phyloP scores from a whole-genome alignment of 2,329 filamentous ascomycete species.

The Pseudonectria foliicola region DNA sequence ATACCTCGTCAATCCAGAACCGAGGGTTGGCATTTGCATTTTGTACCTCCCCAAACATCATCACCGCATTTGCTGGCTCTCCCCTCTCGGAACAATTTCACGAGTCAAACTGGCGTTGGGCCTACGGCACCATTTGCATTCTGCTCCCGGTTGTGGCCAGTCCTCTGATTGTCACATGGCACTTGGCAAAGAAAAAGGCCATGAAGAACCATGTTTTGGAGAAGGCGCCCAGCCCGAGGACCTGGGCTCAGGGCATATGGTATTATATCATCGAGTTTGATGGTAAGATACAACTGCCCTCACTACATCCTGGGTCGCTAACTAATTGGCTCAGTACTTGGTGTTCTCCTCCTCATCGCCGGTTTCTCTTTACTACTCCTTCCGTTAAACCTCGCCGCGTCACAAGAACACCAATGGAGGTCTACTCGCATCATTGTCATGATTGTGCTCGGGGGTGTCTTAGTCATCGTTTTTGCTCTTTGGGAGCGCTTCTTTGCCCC shows the following conservation, averaged over 20 bases:
- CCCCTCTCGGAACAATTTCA: conserved; percentile 15
- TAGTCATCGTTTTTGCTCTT: conserved; percentile 38
- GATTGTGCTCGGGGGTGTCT: conserved; percentile 44
- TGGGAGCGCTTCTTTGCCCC: conserved; percentile 42
- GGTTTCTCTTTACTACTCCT: conserved; percentile 48
- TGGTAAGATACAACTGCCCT: too few relatives aligned
- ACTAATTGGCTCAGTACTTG: too few relatives aligned
- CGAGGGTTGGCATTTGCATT: conserved; percentile 24
- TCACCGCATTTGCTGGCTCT: conserved; percentile 27
- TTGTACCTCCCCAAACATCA: conserved; percentile 27
- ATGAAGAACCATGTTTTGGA: too few relatives aligned
- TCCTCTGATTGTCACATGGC: too few relatives aligned
- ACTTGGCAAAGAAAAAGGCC: too few relatives aligned
- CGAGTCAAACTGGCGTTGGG: conserved; percentile 21
- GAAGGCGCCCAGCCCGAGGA: too few relatives aligned
- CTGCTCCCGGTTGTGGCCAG: too few relatives aligned
- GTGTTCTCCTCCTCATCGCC: conserved; percentile 40
- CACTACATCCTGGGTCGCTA: too few relatives aligned
- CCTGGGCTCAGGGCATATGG: too few relatives aligned
- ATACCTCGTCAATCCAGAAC: conserved; percentile 36
- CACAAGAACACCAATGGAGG: conserved; percentile 33
- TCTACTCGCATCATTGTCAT: conserved; percentile 38
- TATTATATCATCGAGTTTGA: too few relatives aligned
- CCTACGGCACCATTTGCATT: too few relatives aligned
- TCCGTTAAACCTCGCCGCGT: conserved; percentile 46